Evolutionary conservation across 768 basidiomycete species (phyloP).

Genomic region (Mrakia gelida): DNA sequence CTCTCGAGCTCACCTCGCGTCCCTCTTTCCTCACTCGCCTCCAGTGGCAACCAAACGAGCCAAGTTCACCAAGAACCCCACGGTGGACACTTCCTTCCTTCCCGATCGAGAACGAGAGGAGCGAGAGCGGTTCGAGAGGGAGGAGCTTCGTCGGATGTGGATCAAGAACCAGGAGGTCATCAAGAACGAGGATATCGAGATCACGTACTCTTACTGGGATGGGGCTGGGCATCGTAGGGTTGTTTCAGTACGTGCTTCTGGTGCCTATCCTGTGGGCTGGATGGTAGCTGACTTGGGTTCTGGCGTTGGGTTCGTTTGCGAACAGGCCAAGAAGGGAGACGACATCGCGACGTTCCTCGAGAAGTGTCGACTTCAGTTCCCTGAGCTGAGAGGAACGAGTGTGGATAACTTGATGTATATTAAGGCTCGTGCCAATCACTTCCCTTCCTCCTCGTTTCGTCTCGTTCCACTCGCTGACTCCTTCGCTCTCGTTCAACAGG

Average conservation of each 20-base stretch:
- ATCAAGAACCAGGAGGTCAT: conserved; percentile 65
- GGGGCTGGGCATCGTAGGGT: conserved; percentile 94
- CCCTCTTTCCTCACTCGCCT: background rate
- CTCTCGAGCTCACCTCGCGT: background rate
- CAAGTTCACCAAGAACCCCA: conserved; percentile 89
- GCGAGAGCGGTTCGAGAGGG: conserved; percentile 78
- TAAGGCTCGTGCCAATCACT: conserved; percentile 56
- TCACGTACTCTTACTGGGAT: conserved; percentile 97
- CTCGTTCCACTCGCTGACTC: background rate
- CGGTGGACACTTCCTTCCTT: conserved; percentile 95
- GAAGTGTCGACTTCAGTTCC: conserved; percentile 87
- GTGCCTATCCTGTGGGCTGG: background rate
- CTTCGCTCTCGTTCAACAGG: conserved; percentile 51
- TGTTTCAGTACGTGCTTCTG: conserved; percentile 60
- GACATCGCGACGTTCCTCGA: conserved; percentile 79
- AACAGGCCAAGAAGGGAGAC: conserved; percentile 75
- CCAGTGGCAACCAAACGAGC: conserved; percentile 54
- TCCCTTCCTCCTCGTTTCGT: background rate
- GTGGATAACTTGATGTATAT: conserved; percentile 99
- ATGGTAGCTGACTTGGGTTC: background rate
- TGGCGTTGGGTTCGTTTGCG: background rate
- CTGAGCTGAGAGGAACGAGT: conserved; percentile 80
- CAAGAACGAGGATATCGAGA: conserved; percentile 72
- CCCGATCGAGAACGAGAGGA: conserved; percentile 98
- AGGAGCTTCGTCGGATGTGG: conserved; percentile 86